These are phyloP conservation scores for Rhizoclosmatium hyalinum DNA, from an alignment of 371 early-diverging fungal genomes.

Conservation along the genomic window DNA sequence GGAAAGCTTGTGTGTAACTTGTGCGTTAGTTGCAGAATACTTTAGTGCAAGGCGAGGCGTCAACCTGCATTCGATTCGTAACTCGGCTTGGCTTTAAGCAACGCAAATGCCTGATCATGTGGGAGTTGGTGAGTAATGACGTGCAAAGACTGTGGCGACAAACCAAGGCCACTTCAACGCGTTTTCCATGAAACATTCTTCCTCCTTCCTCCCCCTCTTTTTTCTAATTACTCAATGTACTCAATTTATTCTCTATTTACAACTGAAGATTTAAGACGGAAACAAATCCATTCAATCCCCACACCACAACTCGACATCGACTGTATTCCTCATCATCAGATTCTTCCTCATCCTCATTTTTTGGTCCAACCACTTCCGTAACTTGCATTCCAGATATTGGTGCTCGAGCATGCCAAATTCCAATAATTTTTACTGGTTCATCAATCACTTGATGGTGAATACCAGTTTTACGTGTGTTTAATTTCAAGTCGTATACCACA, in stretches of 20 bases:
- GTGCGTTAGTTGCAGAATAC: too few relatives aligned
- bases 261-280: constrained; percentile 16
- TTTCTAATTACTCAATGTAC: background rate
- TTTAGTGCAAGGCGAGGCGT: too few relatives aligned
- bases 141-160: background rate
- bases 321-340: background rate
- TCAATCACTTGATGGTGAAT: background rate
- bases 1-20: too few relatives aligned
- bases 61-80: background rate
- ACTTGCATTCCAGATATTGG: constrained; percentile 21
- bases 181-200: too few relatives aligned
- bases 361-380: background rate
- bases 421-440: constrained; percentile 11
- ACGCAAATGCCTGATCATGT: background rate
- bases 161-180: background rate
- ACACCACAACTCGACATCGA: constrained; percentile 10
- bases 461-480: background rate
- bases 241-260: background rate
- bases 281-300: constrained; percentile 14
- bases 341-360: background rate
- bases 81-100: background rate
- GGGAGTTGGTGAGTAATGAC: background rate
- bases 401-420: constrained; percentile 30
- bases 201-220: background rate
- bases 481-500: constrained; percentile 21